Percentiles rank a stretch among this genome's conserved stretches.
Evolutionary conservation across 768 basidiomycete genomes (phyloP).

Genomic region (Podaxis rugospora): DNA sequence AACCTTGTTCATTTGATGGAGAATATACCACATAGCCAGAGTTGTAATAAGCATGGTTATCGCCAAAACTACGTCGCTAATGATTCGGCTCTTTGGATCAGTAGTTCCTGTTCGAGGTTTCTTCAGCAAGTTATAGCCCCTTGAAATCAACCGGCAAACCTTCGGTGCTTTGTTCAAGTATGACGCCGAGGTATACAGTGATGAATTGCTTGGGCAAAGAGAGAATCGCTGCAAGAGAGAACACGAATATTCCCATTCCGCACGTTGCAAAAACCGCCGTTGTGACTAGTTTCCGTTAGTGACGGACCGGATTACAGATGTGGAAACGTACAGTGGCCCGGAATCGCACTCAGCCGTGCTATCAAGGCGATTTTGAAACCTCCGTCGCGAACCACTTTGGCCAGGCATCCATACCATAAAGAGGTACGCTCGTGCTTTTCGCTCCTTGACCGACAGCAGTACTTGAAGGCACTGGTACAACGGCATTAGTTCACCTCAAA

Average conservation of each 20-base stretch:
- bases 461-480: constrained; percentile 68
- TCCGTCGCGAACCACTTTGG: constrained; percentile 75
- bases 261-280: constrained; percentile 87
- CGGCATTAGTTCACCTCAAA: constrained; percentile 5
- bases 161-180: constrained; percentile 50
- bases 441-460: constrained; percentile 68
- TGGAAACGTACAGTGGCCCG: constrained; percentile 67
- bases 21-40: constrained; percentile 82
- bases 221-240: constrained; percentile 73
- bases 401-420: constrained; percentile 56
- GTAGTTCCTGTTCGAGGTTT: constrained; percentile 23
- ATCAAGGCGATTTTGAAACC: constrained; percentile 83
- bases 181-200: constrained; percentile 86
- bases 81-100: constrained; percentile 50
- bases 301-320: background rate
- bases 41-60: constrained; percentile 70
- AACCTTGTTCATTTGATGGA: constrained; percentile 59
- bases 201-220: constrained; percentile 90
- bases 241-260: constrained; percentile 79
- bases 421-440: constrained; percentile 65
- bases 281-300: constrained; percentile 48
- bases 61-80: constrained; percentile 65
- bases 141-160: constrained; percentile 18
- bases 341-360: constrained; percentile 77
- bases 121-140: background rate